These are phyloP conservation scores for Fusarium floridanum DNA, from an alignment of 2,329 filamentous ascomycete species.

Conservation along the genomic window DNA sequence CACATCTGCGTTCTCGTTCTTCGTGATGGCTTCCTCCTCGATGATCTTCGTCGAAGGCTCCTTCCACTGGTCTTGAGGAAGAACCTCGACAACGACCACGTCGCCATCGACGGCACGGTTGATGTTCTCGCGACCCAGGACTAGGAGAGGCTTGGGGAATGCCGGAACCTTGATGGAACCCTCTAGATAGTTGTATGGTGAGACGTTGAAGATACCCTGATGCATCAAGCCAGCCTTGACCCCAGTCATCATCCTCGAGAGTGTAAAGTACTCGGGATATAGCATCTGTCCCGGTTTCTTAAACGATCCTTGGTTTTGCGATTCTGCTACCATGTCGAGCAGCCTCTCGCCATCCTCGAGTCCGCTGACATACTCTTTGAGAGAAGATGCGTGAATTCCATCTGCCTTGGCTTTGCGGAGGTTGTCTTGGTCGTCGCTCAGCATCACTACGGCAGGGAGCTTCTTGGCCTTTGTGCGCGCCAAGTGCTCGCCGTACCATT, in stretches of 20 bases:
- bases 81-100: slow-evolving; percentile 90
- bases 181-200: slow-evolving; percentile 97
- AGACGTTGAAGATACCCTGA: slow-evolving; percentile 95
- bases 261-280: slow-evolving; percentile 89
- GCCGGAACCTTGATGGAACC: slow-evolving; percentile 90
- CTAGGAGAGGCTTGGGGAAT: slow-evolving; percentile 88
- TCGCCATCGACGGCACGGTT: slow-evolving; percentile 95
- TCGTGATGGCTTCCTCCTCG: slow-evolving; percentile 91
- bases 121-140: slow-evolving; percentile 94
- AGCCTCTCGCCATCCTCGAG: slow-evolving; percentile 87
- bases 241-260: slow-evolving; percentile 95
- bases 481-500: slow-evolving; percentile 92
- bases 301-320: slow-evolving; percentile 74
- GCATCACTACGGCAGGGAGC: slow-evolving; percentile 86
- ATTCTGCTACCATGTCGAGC: slow-evolving; percentile 92
- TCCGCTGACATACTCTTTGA: slow-evolving; percentile 83
- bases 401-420: slow-evolving; percentile 84
- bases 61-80: slow-evolving; percentile 97
- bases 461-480: slow-evolving; percentile 70
- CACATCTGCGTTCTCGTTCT: slow-evolving; percentile 91
- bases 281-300: slow-evolving; percentile 76
- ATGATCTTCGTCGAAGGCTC: slow-evolving; percentile 94
- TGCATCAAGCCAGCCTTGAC: slow-evolving; percentile 90
- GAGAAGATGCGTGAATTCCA: slow-evolving; percentile 75
- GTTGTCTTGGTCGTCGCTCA: slow-evolving; percentile 93